Evolutionary conservation across 108 stramenopile species (phyloP).

Genomic region (Nannochloropsis gaditana): DNA sequence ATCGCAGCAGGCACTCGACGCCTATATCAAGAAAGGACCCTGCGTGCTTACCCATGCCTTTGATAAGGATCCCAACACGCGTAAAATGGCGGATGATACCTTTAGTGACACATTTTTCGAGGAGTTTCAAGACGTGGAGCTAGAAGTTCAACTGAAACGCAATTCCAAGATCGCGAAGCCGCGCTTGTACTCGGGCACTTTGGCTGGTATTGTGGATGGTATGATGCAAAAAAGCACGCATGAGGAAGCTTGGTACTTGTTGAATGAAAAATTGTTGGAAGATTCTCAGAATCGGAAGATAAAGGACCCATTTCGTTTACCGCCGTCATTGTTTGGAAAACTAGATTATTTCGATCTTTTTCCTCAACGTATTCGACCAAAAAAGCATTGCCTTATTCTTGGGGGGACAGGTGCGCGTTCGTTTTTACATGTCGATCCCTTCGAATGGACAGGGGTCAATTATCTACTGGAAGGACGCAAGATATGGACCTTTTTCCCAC

Average conservation of each 20-base stretch:
- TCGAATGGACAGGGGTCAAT: neutral
- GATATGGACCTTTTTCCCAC: neutral
- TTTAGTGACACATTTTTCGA: constrained; percentile 9
- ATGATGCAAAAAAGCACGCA: neutral
- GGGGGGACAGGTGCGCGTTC: neutral
- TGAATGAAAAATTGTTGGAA: neutral
- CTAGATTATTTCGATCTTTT: constrained; percentile 10
- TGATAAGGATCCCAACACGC: neutral
- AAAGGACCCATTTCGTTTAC: neutral
- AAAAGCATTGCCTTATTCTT: constrained; percentile 20
- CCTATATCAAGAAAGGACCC: neutral
- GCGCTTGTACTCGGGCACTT: neutral
- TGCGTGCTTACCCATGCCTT: neutral
- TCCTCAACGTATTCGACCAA: neutral
- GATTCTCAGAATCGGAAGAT: neutral
- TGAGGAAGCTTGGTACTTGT: neutral
- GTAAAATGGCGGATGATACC: neutral
- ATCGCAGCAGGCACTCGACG: neutral
- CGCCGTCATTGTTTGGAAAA: neutral
- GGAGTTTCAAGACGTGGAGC: neutral
- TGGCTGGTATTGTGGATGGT: neutral
- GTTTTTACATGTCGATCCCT: neutral
- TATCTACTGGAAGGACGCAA: neutral
- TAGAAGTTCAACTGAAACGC: neutral
- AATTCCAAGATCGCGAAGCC: neutral